These are phyloP conservation scores for Mangifera indica DNA, from an alignment of 345 rosid genomes.

Conservation along the genomic window DNA sequence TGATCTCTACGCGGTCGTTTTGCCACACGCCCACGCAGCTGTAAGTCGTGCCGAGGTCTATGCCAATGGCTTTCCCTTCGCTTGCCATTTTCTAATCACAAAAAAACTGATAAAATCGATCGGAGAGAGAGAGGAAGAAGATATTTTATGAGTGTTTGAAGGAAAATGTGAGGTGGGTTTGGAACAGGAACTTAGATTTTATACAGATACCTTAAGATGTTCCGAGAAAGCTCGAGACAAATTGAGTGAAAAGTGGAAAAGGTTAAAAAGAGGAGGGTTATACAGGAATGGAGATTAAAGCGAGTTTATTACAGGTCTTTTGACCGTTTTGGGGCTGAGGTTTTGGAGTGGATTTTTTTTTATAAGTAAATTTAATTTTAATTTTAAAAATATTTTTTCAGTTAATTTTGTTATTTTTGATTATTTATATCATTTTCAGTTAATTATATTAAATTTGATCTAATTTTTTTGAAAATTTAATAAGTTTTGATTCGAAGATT, in stretches of 20 bases:
- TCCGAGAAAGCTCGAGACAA: conserved; percentile 5
- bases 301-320: too few species aligned
- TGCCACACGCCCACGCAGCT: conserved; percentile 33
- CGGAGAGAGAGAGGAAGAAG: neutral
- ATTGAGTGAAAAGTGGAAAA: neutral
- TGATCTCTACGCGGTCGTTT: conserved; percentile 33
- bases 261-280: neutral
- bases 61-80: conserved; percentile 34
- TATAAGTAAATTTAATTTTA: too few species aligned
- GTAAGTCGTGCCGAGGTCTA: conserved; percentile 40
- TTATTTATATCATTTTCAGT: too few species aligned
- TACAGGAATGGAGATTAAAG: neutral
- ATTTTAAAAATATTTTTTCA: too few species aligned
- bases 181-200: neutral
- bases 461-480: too few species aligned
- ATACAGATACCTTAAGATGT: neutral
- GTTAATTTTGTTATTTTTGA: too few species aligned
- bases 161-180: neutral
- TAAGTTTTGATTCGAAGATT: too few species aligned
- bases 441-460: too few species aligned
- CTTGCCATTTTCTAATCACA: neutral
- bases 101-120: neutral
- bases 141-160: neutral
- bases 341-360: too few species aligned
- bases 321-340: too few species aligned